A percentile compares a stretch with the other conserved stretches of the same genome.
Conservation (phyloP, 352 stramenopile genomes). For the Plasmopara muralis region DNA sequence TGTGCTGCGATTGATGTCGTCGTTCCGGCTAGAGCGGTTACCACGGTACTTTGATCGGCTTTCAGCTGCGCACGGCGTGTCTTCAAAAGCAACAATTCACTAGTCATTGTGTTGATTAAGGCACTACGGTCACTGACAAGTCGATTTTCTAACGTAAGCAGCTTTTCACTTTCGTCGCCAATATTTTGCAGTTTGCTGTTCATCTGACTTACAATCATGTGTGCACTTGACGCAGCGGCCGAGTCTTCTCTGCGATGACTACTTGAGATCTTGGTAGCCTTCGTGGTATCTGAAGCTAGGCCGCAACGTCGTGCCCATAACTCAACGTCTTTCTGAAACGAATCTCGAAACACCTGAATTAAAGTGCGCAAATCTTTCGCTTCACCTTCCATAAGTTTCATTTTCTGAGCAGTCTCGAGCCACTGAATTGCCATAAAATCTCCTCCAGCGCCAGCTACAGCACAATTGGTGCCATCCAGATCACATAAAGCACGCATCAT, state of each 20-base stretch:
- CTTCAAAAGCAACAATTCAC: constrained; percentile 56
- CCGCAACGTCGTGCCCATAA: constrained; percentile 52
- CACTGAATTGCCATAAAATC: constrained; percentile 28
- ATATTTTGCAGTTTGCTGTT: constrained; percentile 80
- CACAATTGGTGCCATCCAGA: constrained; percentile 32
- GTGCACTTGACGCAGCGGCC: constrained; percentile 45
- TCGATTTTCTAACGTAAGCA: constrained; percentile 56
- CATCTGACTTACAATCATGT: constrained; percentile 78
- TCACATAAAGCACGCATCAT: constrained; percentile 71
- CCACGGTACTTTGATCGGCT: constrained; percentile 12
- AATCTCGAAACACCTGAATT: constrained; percentile 79
- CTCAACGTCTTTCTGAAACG: constrained; percentile 69
- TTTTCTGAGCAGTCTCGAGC: constrained; percentile 48
- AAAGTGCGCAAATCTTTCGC: constrained; percentile 75
- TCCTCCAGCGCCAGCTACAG: constrained; percentile 21
- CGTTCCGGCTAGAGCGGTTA: constrained; percentile 10
- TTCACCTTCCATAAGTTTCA: constrained; percentile 58
- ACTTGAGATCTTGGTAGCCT: constrained; percentile 24
- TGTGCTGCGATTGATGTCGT: constrained; percentile 9
- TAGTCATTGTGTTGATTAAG: constrained; percentile 70
- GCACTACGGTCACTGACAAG: constrained; percentile 48
- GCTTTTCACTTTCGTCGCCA: constrained; percentile 58
- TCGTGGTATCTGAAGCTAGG: constrained; percentile 19
- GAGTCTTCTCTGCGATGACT: constrained; percentile 43
- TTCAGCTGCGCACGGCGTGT: constrained; percentile 38